Evolutionary conservation across 2,329 filamentous ascomycete species (phyloP), one percentile per base, ranked within the genome.

Genomic region (Aspergillus brasiliensis): DNA sequence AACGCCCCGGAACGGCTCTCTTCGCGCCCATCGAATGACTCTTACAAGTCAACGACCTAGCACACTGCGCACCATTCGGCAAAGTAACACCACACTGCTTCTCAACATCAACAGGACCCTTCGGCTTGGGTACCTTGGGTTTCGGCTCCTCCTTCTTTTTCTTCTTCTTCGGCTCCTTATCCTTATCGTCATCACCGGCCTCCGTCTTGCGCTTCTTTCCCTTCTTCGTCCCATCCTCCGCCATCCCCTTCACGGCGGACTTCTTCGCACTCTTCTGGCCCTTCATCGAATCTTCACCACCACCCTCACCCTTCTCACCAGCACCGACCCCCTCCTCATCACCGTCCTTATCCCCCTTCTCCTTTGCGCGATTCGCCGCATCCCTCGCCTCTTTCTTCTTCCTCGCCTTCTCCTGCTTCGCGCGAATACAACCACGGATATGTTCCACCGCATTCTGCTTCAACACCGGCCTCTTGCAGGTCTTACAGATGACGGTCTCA

Each of bases 61-160:
- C 93, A 74, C 93, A 97, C 57, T 90, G 90, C 61, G 91, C 90
- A 1, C 92, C 92, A 71, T 96, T 96, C 0, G 91, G 86, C 58
- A 97, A 81, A 21, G 89, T 83, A 38, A 97, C 93, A 82, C 93
- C 93, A 71, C 93, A 97, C 78, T 97, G 93, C 69, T 90, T 87
- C 79, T 97, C 93, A 19, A 97, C 93, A 76, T 97, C 93, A 42
- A 97, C 93, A 2, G 93, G 93, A 0, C 92, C 92, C 81, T 96
- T 96, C 0, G 91, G 89, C 71, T 97, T 97, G 0, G 91, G 85
- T 1, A 85, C 83, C 77, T 96, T 96, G 19, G 88, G 83, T 74
- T 96, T 96, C 1, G 89, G 88, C 71, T 96, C 92, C 63, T 97
- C 92, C 79, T 96, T 96, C 82, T 96, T 96, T 82, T 96, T 97